These are phyloP conservation scores for Lactarius indigo DNA, from an alignment of 768 basidiomycete genomes.

Conservation along the genomic window DNA sequence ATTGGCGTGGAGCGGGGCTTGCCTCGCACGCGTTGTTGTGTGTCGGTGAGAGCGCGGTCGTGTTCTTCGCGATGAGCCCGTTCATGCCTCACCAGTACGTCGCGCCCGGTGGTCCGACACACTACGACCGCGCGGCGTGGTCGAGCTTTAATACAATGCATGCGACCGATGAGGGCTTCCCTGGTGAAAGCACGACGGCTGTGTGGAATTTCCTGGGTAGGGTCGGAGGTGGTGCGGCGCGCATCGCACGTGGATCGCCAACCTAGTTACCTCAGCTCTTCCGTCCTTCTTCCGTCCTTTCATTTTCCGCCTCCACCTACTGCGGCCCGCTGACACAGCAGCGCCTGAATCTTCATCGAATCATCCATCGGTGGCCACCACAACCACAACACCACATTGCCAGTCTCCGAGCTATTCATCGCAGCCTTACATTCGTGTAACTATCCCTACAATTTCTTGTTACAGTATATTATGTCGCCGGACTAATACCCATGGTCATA, in stretches of 20 bases:
- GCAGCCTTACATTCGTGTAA: not conserved
- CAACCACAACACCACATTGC: not conserved
- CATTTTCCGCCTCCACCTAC: not conserved
- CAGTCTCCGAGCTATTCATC: not conserved
- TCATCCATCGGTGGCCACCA: not conserved
- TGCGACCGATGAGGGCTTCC: slow-evolving; percentile 67
- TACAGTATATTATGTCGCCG: not conserved
- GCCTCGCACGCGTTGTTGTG: slow-evolving; percentile 37
- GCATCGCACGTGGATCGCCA: slow-evolving; percentile 76
- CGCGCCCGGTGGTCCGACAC: slow-evolving; percentile 64
- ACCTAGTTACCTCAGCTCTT: slow-evolving; percentile 42
- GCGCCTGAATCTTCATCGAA: not conserved
- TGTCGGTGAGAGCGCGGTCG: slow-evolving; percentile 58
- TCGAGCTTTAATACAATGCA: slow-evolving; percentile 72
- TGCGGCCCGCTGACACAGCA: not conserved
- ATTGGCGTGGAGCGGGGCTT: slow-evolving; percentile 14
- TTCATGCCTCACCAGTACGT: slow-evolving; percentile 53
- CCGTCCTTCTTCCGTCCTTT: not conserved
- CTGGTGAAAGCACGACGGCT: slow-evolving; percentile 50
- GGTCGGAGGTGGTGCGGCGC: slow-evolving; percentile 70
- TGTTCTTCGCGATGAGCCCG: slow-evolving; percentile 61
- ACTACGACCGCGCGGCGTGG: slow-evolving; percentile 79
- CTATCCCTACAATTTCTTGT: not conserved
- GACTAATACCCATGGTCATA: not conserved
- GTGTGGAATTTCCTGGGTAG: slow-evolving; percentile 70